Evolutionary conservation across 108 stramenopile genomes (phyloP).

Genomic region (Cyclostephanos invisitatus): DNA sequence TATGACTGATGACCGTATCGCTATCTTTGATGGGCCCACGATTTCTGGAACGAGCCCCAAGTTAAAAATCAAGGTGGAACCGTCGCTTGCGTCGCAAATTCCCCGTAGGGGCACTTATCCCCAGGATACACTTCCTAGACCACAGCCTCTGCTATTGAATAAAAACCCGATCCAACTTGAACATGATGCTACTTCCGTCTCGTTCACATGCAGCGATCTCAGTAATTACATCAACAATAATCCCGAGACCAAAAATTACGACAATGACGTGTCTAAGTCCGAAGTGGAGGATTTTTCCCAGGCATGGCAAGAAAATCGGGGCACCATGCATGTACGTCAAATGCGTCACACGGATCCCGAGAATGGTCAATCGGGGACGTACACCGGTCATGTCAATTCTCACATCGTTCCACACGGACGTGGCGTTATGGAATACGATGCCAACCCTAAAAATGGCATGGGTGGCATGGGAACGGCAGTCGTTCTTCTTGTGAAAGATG

Average conservation of each 20-base stretch:
- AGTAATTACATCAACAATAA: constrained; percentile 1
- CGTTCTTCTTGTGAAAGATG: constrained; percentile 15
- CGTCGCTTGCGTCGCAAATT: no score
- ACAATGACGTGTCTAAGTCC: not conserved
- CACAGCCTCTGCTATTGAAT: not conserved
- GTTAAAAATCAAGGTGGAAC: not conserved
- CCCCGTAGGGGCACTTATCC: not conserved
- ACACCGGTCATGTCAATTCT: constrained; percentile 37
- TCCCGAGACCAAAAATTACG: not conserved
- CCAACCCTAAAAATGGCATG: constrained; percentile 4
- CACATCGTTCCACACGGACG: constrained; percentile 38
- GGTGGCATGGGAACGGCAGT: not conserved
- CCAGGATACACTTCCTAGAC: not conserved
- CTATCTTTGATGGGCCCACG: not conserved
- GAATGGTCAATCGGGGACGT: constrained; percentile 25
- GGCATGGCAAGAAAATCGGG: constrained; percentile 1
- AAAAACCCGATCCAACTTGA: constrained; percentile 7
- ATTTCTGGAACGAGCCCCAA: not conserved
- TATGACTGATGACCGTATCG: no score
- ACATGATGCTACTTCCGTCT: constrained; percentile 36
- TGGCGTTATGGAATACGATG: constrained; percentile 34
- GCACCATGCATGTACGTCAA: constrained; percentile 23
- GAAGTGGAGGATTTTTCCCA: constrained; percentile 12
- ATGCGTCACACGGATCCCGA: constrained; percentile 42
- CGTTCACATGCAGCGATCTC: constrained; percentile 14